These are phyloP conservation scores for Colletotrichum truncatum DNA, from an alignment of 2,329 filamentous ascomycete genomes.

Conservation along the genomic window DNA sequence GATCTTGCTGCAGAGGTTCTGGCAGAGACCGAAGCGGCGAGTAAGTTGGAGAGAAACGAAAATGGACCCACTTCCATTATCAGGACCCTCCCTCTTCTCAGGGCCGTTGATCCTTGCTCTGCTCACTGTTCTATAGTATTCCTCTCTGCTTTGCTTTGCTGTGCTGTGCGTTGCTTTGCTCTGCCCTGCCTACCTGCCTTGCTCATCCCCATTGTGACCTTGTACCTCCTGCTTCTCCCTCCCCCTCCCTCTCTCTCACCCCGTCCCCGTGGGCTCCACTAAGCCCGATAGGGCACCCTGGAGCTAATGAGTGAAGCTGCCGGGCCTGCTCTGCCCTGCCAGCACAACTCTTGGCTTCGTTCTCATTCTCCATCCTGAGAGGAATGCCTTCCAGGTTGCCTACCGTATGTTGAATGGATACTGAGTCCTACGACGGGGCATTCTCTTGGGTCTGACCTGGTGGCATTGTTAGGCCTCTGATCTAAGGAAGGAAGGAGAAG, in stretches of 20 bases:
- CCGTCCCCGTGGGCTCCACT: not conserved
- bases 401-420: too few species aligned
- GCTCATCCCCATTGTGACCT: not conserved
- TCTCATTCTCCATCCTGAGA: not conserved
- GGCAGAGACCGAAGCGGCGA: not conserved
- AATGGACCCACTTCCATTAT: not conserved
- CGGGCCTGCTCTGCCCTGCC: not conserved
- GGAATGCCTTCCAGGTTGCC: not conserved
- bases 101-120: not conserved
- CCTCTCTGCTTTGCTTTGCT: not conserved
- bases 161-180: not conserved
- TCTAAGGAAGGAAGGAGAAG: too few species aligned
- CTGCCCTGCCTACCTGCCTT: not conserved
- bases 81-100: not conserved
- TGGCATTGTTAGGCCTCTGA: too few species aligned
- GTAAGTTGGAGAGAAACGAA: not conserved
- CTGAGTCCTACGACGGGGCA: too few species aligned
- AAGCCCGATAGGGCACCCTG: constrained; percentile 6
- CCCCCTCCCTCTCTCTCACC: not conserved
- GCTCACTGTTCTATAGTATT: too few species aligned
- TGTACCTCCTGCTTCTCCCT: not conserved
- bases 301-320: not conserved
- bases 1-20: not conserved
- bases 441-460: too few species aligned
- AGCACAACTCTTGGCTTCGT: not conserved